Base-by-base conservation (phyloP, 2,329 filamentous ascomycete species). In the Cryphonectria naterciae region DNA sequence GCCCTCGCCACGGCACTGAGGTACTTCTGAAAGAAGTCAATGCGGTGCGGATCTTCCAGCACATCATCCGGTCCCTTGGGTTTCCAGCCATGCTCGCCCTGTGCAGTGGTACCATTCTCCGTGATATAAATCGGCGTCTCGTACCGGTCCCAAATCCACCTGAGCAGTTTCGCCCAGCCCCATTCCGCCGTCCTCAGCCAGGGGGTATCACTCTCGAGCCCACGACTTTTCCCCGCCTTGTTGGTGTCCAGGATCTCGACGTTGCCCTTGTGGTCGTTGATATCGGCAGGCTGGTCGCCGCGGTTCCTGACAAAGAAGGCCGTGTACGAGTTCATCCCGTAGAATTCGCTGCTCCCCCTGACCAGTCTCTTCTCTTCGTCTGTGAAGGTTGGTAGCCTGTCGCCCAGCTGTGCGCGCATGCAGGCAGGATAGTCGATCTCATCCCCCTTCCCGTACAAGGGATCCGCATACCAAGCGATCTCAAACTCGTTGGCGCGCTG, bases 291-390 rank as follows among this genome's bases (percentile, higher is more conserved):
- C n/a, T 70, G 76, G 46, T 77, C 78, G 4, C 71, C 71, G 19
- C 78, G 78, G 70, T 83, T 79, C 6, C 75, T 77, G 19, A 81
- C 76, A 46, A 78, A 83, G 60, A 82, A 82, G 0, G 81, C 78
- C 0, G 80, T 81, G 75, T 83, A 84, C 19, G 80, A 82, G 73
- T 83, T 83, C 80, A 83, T 83, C 41, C 81, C 82, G 66, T 83
- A 83, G 35, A 78, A 78, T 62, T 81, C 78, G 2, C 80, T 81
- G 69, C 80, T 81, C 1, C 80, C 79, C 0, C 79, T 77, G 6
- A 83, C 75, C 8, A 83, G 75, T n/a, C 72, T 76, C 68, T 78
- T 79, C 73, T 83, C 81, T 69, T 82, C 81, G 19, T 77, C 76
- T 0, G 81, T 83, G 67, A 83, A 83, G 0, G 70, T 72, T 0